A percentile compares a stretch with the other conserved stretches of the same genome.
phyloP scores from a whole-genome alignment of 1,284 basidiomycete genomes.

The Tilletia horrida region DNA sequence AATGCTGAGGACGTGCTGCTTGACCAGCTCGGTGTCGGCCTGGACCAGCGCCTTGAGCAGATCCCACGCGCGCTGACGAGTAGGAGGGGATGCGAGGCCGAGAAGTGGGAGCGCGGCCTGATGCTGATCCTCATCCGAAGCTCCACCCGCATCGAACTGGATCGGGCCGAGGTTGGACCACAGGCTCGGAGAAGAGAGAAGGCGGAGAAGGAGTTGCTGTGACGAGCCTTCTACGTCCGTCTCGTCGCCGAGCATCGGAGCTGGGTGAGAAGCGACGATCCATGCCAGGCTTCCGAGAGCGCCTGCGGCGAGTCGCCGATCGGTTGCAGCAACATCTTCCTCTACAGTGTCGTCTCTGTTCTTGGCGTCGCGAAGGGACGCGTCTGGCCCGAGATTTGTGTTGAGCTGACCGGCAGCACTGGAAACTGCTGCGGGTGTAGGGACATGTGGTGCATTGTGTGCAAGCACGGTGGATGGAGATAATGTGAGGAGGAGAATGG shows the following conservation, averaged over 20 bases:
- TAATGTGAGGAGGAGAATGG: conserved; percentile 29
- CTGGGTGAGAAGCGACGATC: conserved; percentile 23
- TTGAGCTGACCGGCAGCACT: background rate
- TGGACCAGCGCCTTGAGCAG: conserved; percentile 26
- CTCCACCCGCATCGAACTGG: conserved; percentile 4
- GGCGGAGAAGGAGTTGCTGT: background rate
- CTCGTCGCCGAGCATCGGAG: conserved; percentile 3
- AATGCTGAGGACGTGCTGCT: background rate
- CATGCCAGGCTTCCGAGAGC: conserved; percentile 39
- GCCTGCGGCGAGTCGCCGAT: conserved; percentile 47
- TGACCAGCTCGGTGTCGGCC: conserved; percentile 15
- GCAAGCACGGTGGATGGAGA: conserved; percentile 37
- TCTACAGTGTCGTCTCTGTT: conserved; percentile 51
- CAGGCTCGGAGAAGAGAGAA: conserved; percentile 1
- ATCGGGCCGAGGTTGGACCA: conserved; percentile 4
- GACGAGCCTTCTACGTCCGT: background rate
- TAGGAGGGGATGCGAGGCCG: background rate
- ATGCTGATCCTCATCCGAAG: background rate
- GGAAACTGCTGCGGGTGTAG: background rate
- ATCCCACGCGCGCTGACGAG: conserved; percentile 12
- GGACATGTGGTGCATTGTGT: conserved; percentile 10
- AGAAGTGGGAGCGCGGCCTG: background rate
- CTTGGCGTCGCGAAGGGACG: conserved; percentile 42
- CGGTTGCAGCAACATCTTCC: conserved; percentile 45
- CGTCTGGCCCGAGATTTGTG: background rate